phyloP scores from a whole-genome alignment of 225 moss, liverwort and hornwort species.

The Physcomitrium patens region DNA sequence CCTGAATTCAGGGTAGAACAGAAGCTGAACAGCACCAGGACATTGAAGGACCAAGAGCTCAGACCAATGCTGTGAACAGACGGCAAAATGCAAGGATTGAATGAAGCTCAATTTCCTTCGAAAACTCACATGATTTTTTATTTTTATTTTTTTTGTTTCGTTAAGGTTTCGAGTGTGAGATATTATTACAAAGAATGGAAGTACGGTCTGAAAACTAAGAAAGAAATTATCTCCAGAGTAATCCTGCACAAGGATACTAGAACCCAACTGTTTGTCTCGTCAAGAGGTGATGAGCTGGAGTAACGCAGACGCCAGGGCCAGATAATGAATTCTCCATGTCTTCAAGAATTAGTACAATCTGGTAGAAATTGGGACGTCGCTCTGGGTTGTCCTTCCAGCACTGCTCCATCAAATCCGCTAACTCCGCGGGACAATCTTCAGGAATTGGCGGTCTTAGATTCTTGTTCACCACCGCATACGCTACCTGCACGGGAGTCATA shows the following conservation, averaged over 20 bases:
- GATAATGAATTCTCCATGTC: slow-evolving; percentile 43
- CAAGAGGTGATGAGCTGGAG: too few relatives aligned
- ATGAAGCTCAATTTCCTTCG: not conserved
- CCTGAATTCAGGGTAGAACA: not conserved
- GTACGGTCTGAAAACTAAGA: not conserved
- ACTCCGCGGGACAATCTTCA: slow-evolving; percentile 47
- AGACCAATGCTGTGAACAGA: not conserved
- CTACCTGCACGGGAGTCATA: slow-evolving; percentile 88
- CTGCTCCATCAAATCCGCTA: slow-evolving; percentile 80
- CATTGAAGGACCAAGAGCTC: not conserved
- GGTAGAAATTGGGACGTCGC: slow-evolving; percentile 70
- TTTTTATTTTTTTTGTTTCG: too few relatives aligned
- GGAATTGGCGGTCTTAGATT: slow-evolving; percentile 65
- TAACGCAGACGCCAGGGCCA: too few relatives aligned
- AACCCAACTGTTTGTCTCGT: too few relatives aligned
- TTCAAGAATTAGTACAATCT: slow-evolving; percentile 69
- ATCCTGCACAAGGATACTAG: not conserved
- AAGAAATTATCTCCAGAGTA: not conserved
- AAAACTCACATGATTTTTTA: too few relatives aligned
- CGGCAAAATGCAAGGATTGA: not conserved
- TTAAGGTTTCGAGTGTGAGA: too few relatives aligned
- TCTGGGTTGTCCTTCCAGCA: slow-evolving; percentile 81
- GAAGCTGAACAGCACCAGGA: not conserved
- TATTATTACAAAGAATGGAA: slow-evolving; percentile 43
- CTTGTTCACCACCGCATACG: slow-evolving; percentile 90